phyloP scores from a whole-genome alignment of 2,329 filamentous ascomycete species.

The Chaetomium sp. region DNA sequence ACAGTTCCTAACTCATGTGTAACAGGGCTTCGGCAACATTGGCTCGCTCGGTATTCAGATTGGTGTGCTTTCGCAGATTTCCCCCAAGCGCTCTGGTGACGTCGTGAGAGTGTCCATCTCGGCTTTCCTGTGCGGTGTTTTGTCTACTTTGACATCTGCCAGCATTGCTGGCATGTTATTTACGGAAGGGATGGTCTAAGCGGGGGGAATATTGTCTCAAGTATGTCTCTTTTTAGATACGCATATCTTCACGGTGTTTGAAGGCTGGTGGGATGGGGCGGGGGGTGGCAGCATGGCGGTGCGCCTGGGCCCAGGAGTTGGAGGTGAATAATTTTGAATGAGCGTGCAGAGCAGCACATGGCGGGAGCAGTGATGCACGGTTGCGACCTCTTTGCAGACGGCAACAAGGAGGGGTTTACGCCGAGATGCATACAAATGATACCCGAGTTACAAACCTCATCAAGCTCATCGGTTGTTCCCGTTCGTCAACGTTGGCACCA shows the following conservation, averaged over 20 bases:
- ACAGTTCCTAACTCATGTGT: conserved; percentile 35
- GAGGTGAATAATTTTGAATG: not conserved
- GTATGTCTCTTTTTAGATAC: not conserved
- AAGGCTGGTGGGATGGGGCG: not conserved
- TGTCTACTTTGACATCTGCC: conserved; percentile 78
- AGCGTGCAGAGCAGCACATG: not conserved
- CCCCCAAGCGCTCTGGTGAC: conserved; percentile 72
- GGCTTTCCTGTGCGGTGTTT: conserved; percentile 74
- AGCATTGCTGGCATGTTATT: conserved; percentile 73
- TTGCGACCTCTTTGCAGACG: not conserved
- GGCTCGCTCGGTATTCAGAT: conserved; percentile 88
- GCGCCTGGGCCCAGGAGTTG: not conserved
- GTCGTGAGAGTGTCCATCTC: conserved; percentile 75
- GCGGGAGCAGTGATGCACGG: not conserved
- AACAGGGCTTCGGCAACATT: conserved; percentile 75
- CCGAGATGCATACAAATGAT: not conserved
- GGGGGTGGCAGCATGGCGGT: not conserved
- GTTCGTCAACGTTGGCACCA: not conserved
- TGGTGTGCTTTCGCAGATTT: conserved; percentile 80
- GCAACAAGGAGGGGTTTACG: not conserved
- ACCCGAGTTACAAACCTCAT: not conserved
- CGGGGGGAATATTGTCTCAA: not conserved
- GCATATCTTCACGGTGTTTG: not conserved
- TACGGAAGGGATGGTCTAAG: conserved; percentile 25
- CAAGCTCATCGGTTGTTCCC: not conserved